Evolutionary conservation across 805 yeast genomes (phyloP).

Genomic region (Candida sanyiensis): DNA sequence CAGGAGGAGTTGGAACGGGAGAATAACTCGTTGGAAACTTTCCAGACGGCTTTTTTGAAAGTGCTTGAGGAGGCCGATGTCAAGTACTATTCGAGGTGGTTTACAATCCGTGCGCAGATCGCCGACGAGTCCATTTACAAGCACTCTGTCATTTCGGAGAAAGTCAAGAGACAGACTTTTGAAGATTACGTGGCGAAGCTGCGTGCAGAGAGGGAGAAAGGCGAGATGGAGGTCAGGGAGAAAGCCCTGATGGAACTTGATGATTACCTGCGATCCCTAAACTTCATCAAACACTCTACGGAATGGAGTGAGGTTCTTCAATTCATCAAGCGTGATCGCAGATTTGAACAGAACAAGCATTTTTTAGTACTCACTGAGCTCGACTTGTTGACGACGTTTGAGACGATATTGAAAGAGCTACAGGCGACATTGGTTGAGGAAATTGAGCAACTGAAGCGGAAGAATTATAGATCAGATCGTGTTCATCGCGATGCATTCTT

Average conservation of each 20-base stretch:
- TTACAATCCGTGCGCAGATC: conserved; percentile 45
- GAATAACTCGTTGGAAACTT: conserved; percentile 47
- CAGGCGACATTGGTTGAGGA: conserved; percentile 17
- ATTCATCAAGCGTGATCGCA: conserved; percentile 31
- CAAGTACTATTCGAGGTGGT: conserved; percentile 59
- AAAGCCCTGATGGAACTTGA: conserved; percentile 51
- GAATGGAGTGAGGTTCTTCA: conserved; percentile 19
- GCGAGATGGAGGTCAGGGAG: conserved; percentile 27
- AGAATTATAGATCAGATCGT: conserved; percentile 53
- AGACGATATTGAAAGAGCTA: conserved; percentile 29
- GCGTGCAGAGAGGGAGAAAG: conserved; percentile 25
- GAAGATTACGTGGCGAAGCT: conserved; percentile 42
- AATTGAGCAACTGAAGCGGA: conserved; percentile 26
- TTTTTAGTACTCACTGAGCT: conserved; percentile 45
- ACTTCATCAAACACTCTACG: conserved; percentile 16
- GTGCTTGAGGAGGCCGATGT: conserved; percentile 44
- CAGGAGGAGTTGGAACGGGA: conserved; percentile 49
- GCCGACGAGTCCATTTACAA: conserved; percentile 61
- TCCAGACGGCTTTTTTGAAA: conserved; percentile 46
- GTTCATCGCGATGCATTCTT: conserved; percentile 59
- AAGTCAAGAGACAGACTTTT: conserved; percentile 50
- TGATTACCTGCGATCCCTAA: conserved; percentile 40
- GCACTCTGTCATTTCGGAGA: conserved; percentile 53
- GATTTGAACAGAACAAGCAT: conserved; percentile 57
- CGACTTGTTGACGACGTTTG: conserved; percentile 56